phyloP scores from a whole-genome alignment of 768 basidiomycete genomes.

The Suillus tomentosus region DNA sequence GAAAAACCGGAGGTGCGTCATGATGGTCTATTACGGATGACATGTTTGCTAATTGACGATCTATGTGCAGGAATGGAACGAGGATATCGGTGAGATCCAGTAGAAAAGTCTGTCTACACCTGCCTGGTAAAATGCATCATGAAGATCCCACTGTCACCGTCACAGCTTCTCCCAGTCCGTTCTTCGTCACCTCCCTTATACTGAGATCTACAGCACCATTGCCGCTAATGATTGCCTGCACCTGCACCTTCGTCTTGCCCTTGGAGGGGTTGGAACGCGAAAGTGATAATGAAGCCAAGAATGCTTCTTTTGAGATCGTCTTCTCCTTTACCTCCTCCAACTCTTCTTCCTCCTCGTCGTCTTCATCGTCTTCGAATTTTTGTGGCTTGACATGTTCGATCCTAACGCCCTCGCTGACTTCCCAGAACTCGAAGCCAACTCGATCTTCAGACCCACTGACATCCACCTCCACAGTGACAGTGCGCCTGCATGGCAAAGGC shows the following conservation, averaged over 20 bases:
- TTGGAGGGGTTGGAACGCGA: constrained; percentile 41
- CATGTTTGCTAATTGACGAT: constrained; percentile 12
- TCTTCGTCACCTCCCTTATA: constrained; percentile 40
- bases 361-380: constrained; percentile 46
- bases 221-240: constrained; percentile 37
- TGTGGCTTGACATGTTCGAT: constrained; percentile 57
- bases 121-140: constrained; percentile 17
- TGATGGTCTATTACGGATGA: constrained; percentile 14
- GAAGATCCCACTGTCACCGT: constrained; percentile 27
- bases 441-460: constrained; percentile 38
- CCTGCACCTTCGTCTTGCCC: constrained; percentile 55
- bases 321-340: constrained; percentile 67
- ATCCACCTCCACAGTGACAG: constrained; percentile 58
- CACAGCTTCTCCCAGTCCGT: constrained; percentile 35
- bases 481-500: constrained; percentile 65
- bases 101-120: constrained; percentile 6
- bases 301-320: constrained; percentile 53
- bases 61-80: constrained; percentile 52
- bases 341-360: constrained; percentile 57
- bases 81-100: constrained; percentile 55
- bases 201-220: constrained; percentile 40
- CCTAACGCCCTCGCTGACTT: constrained; percentile 67
- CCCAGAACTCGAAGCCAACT: constrained; percentile 76
- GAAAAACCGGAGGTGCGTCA: constrained; percentile 52
- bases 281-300: constrained; percentile 42